Conservation (phyloP, 176 grass and related monocot genomes). For the Oryza glumipatula region DNA sequence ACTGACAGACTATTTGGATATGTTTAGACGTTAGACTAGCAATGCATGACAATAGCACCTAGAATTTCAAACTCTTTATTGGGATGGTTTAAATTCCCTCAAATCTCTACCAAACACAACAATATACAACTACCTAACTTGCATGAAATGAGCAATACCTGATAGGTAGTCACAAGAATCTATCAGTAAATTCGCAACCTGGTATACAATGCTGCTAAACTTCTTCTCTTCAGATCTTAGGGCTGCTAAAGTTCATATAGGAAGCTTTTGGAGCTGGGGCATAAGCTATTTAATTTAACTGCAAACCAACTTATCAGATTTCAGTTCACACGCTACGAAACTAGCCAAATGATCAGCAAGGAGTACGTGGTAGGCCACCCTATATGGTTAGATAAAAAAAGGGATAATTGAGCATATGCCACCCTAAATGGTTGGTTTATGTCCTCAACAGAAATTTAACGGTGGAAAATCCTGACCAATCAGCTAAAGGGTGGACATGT, state of each 20-base stretch:
- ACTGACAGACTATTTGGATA: not conserved
- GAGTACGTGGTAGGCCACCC: not conserved
- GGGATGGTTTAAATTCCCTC: not conserved
- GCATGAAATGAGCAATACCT: not conserved
- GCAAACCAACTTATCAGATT: conserved; percentile 1
- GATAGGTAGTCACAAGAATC: not conserved
- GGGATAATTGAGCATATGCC: not conserved
- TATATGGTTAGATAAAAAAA: not conserved
- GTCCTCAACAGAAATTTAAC: not conserved
- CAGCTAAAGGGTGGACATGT: not conserved
- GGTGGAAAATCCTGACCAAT: not conserved
- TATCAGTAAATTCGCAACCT: not conserved
- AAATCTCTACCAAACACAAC: conserved; percentile 4
- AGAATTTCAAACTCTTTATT: not conserved
- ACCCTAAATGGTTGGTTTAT: not conserved
- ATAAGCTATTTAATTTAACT: not conserved
- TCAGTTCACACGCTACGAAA: not conserved
- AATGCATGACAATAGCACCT: not conserved
- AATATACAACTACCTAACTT: not conserved
- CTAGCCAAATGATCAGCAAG: not conserved
- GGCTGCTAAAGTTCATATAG: conserved; percentile 1
- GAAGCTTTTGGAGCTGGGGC: not conserved
- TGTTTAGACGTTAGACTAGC: not conserved
- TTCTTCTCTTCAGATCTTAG: not conserved
- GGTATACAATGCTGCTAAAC: not conserved